Base-by-base conservation (phyloP, 2,329 filamentous ascomycete genomes). In the Colletotrichum godetiae region DNA sequence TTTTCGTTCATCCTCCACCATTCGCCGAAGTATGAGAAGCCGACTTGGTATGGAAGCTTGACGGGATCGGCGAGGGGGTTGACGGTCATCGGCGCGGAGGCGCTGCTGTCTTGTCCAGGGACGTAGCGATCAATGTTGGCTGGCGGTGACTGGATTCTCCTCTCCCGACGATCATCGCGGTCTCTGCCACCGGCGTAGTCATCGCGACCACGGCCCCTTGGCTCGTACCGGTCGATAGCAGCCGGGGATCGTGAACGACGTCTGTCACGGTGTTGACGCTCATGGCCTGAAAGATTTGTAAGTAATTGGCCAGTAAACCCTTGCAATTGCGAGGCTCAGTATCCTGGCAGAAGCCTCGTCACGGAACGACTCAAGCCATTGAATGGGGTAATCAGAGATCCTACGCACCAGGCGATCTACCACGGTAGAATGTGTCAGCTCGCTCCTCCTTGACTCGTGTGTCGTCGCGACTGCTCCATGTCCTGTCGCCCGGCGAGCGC, bases 1-100 rank as follows among this genome's bases (percentile, higher is more conserved):
- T 92, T 92, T 81, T 95, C 93, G 77, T 95, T 94, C 76, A 92
- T 87, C 74, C 94, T 90, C 94, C 94, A 96, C 94, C 94, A 96
- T 81, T 96, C 94, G 22, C 94, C 92, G 78, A 94, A 96, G 82
- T 93, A 96, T 15, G 93, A 95, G 82, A 96, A 96, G 1, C 94
- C 94, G 68, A 95, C 94, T 80, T 96, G 94, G 75, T 93, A 95
- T 3, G 93, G 90, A 11, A 96, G 86, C 74, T 90, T 90, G 77
- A 93, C 87, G 1, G 94, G 94, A 75, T 96, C 93, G 13, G 89
- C 87, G 3, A 96, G 84, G 10, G 93, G 93, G 76, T 95, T 95
- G 22, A 86, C 82, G 1, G 86, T 78, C 27, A 85, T 49, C 15
- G 88, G 82, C 11, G 68, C 29, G 22, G 88, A 81, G 29, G 86